Evolutionary conservation across 352 stramenopile genomes (phyloP).

Genomic region (Phytopythium sindhum): DNA sequence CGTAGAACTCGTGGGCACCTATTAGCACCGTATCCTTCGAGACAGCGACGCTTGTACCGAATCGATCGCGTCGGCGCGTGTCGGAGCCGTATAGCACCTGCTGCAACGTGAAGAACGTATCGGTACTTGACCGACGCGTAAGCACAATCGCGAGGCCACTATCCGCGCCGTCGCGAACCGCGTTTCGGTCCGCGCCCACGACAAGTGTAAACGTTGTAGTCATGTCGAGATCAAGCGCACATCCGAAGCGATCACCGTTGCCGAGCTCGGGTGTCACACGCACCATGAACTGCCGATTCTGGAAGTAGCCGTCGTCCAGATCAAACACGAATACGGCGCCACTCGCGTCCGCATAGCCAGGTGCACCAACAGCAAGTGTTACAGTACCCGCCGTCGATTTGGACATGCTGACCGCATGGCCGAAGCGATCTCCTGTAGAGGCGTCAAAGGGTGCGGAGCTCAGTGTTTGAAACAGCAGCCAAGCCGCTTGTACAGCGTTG

Average conservation of each 20-base stretch:
- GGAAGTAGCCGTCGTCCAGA: constrained; percentile 49
- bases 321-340: constrained; percentile 82
- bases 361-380: constrained; percentile 64
- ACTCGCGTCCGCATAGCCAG: constrained; percentile 45
- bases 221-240: constrained; percentile 71
- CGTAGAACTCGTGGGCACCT: constrained; percentile 59
- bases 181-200: constrained; percentile 52
- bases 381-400: constrained; percentile 27
- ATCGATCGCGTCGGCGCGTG: constrained; percentile 55
- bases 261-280: constrained; percentile 39
- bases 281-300: constrained; percentile 64
- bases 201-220: constrained; percentile 63
- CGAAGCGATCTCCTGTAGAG: constrained; percentile 59
- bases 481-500: constrained; percentile 29
- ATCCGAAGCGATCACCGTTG: constrained; percentile 63
- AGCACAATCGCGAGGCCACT: constrained; percentile 56
- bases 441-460: constrained; percentile 41
- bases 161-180: constrained; percentile 27
- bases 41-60: constrained; percentile 67
- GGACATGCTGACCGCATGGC: constrained; percentile 63
- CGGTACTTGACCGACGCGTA: constrained; percentile 33
- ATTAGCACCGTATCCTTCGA: constrained; percentile 72
- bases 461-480: constrained; percentile 69
- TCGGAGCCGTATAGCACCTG: constrained; percentile 68
- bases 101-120: constrained; percentile 74